phyloP scores from a whole-genome alignment of 495 filamentous ascomycete species.

The Aspergillus steynii region DNA sequence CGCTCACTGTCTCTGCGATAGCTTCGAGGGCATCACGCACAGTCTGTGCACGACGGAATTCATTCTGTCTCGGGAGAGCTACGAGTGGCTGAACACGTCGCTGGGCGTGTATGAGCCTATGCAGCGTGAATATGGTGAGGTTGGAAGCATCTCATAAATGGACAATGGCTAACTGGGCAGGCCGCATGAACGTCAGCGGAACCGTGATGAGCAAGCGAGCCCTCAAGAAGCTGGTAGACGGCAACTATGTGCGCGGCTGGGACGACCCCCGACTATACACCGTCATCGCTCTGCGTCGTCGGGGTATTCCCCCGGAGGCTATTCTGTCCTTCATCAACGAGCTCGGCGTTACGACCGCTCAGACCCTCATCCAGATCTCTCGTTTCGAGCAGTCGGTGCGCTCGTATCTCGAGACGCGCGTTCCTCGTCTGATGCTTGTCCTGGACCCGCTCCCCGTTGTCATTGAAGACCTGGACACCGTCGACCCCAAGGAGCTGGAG shows the following conservation, averaged over 20 bases:
- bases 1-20: constrained; percentile 79
- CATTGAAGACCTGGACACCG: constrained; percentile 71
- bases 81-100: constrained; percentile 82
- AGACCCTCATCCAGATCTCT: constrained; percentile 68
- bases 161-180: background rate
- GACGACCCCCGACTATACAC: constrained; percentile 90
- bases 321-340: constrained; percentile 87
- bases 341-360: constrained; percentile 79
- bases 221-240: constrained; percentile 73
- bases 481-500: constrained; percentile 60
- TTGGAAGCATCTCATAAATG: background rate
- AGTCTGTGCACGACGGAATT: constrained; percentile 90
- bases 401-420: constrained; percentile 77
- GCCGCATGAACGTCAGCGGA: constrained; percentile 73
- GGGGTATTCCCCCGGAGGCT: constrained; percentile 83
- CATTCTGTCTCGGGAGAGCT: constrained; percentile 69
- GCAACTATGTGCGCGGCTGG: constrained; percentile 75
- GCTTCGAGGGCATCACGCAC: constrained; percentile 85
- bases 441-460: constrained; percentile 70
- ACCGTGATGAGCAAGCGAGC: constrained; percentile 84
- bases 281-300: constrained; percentile 76
- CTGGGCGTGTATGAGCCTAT: constrained; percentile 80
- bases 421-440: constrained; percentile 81
- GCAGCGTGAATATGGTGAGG: constrained; percentile 71
- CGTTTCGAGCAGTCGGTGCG: constrained; percentile 80